Evolutionary conservation across 805 yeast species (phyloP), one percentile per base, ranked within the genome.

Genomic region (Cyberlindnera mycetangii): DNA sequence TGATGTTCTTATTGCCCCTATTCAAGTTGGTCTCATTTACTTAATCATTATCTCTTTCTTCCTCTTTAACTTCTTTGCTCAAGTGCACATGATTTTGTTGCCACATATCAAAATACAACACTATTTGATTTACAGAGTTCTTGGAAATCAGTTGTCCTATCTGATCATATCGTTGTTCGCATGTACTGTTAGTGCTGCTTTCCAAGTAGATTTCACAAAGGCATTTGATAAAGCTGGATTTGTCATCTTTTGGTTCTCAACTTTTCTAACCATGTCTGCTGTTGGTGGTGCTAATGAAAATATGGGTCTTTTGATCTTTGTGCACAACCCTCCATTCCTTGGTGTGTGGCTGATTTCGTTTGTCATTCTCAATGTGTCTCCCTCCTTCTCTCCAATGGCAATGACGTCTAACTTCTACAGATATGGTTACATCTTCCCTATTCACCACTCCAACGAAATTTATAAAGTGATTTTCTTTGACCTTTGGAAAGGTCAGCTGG

Each of bases 281-380:
- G 83, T 85, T 28, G 95, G 95, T 47, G 78, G 84, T 35, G 81
- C 83, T 24, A 83, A 81, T 57, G 93, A 86, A 62, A 78, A 82
- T 49, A 65, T 75, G 53, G 79, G 81, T 0, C 58, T 79, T 61
- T 25, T 84, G 6, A 59, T 75, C 7, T 66, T 82, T 38, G 63
- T 79, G 6, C 44, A 68, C 14, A 70, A 71, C 40, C 92, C 93
- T 1, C 88, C 89, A 22, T 53, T 74, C 42, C 52, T 83, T 39
- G 89, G 90, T 0, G 76, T 83, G 55, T 84, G 90, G 89, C 59
- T 86, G 54, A 67, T 85, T 50, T 70, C 76, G 47, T 85, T 86
- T 77, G 89, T 85, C 48, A 73, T 86, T 47, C 37, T 72, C 25
- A 86, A 86, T 58, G 79, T 84, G 41, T 67, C 89, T 2, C 81